phyloP scores from a whole-genome alignment of 2,329 filamentous ascomycete genomes.

The Neofusicoccum kwambonambiense region DNA sequence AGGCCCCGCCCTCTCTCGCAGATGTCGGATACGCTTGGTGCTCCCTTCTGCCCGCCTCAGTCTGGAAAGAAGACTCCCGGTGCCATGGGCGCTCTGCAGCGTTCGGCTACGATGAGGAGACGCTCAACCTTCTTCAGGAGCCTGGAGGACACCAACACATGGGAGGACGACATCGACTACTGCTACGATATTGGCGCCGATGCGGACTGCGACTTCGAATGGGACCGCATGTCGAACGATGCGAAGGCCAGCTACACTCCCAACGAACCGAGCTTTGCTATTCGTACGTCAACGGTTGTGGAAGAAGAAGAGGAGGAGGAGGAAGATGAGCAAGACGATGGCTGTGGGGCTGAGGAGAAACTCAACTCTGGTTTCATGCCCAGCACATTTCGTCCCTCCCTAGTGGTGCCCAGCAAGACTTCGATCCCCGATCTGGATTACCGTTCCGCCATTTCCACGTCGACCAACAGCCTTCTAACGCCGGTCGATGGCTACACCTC shows the following conservation, averaged over 20 bases:
- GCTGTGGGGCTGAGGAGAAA: background rate
- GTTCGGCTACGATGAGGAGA: conserved; percentile 7
- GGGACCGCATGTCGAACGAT: conserved; percentile 43
- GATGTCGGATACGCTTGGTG: conserved; percentile 47
- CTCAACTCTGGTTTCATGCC: conserved; percentile 21
- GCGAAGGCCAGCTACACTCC: conserved; percentile 30
- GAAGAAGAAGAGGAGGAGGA: conserved; percentile 14
- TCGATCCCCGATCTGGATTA: conserved; percentile 35
- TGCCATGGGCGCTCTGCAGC: background rate
- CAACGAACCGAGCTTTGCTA: background rate
- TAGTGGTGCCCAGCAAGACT: conserved; percentile 29
- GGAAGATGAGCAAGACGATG: background rate
- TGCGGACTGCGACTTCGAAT: conserved; percentile 61
- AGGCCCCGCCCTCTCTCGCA: conserved; percentile 32
- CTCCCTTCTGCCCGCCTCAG: conserved; percentile 36
- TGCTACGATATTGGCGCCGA: conserved; percentile 62
- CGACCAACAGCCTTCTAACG: conserved; percentile 24
- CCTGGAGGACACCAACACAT: conserved; percentile 37
- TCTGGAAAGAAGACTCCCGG: conserved; percentile 12
- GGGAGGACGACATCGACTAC: conserved; percentile 64
- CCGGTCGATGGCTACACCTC: conserved; percentile 9
- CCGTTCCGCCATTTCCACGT: conserved; percentile 34
- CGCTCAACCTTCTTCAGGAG: conserved; percentile 17
- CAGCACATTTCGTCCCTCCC: conserved; percentile 27
- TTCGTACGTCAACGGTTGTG: conserved; percentile 5